These are phyloP conservation scores for Claviceps sp. DNA, from an alignment of 2,329 filamentous ascomycete genomes.

Conservation along the genomic window DNA sequence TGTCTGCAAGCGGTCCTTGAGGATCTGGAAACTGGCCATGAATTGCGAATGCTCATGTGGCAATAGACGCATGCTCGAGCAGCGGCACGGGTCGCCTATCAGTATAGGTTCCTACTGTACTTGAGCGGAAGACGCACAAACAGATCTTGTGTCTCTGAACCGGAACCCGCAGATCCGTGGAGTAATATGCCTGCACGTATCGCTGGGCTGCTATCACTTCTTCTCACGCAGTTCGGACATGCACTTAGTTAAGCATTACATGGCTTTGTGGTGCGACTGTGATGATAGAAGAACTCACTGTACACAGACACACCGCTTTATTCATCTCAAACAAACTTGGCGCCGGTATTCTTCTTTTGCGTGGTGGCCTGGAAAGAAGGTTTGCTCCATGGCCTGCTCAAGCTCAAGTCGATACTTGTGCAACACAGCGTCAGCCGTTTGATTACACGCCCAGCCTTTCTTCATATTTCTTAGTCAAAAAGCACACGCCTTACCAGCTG, in stretches of 20 bases:
- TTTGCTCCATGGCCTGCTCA: background rate
- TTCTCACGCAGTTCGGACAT: background rate
- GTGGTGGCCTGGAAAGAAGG: background rate
- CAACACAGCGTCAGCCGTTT: background rate
- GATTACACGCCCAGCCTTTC: constrained; percentile 7
- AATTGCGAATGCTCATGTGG: background rate
- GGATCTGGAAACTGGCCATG: background rate
- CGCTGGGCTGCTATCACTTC: background rate
- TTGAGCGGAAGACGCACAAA: background rate
- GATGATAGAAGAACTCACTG: background rate
- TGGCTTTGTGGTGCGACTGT: constrained; percentile 1
- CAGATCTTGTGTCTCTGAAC: background rate
- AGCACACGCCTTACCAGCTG: constrained; percentile 10
- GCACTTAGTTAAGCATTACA: background rate
- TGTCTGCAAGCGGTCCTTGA: background rate
- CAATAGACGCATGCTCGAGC: background rate
- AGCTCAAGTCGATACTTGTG: constrained; percentile 3
- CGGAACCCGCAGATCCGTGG: background rate
- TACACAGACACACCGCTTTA: background rate
- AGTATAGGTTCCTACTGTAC: background rate
- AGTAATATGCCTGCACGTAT: background rate
- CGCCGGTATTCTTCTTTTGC: background rate
- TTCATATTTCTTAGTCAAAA: background rate
- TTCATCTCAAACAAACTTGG: background rate
- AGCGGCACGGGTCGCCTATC: background rate